These are phyloP conservation scores for Candida hungchunana DNA, from an alignment of 805 yeast species.

Conservation along the genomic window DNA sequence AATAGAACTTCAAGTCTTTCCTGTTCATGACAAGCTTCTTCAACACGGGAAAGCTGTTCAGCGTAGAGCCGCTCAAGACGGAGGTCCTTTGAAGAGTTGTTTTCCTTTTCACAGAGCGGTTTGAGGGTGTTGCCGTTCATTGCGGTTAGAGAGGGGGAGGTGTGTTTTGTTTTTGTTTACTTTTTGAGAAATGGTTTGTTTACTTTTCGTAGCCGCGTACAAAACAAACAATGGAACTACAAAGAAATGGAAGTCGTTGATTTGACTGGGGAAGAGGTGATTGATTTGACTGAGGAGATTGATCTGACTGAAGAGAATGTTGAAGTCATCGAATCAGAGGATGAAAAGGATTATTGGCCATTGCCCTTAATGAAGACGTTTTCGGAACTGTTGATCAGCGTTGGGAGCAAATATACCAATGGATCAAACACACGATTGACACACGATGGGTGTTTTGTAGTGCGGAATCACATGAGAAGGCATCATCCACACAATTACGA, in stretches of 20 bases:
- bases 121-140: neutral
- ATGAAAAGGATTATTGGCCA: conserved; percentile 5
- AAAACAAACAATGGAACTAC: neutral
- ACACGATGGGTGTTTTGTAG: conserved; percentile 1
- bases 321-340: neutral
- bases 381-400: conserved; percentile 7
- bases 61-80: conserved; percentile 22
- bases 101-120: conserved; percentile 1
- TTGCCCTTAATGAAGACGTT: conserved; percentile 4
- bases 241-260: neutral
- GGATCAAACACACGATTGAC: conserved; percentile 1
- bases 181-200: neutral
- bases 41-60: conserved; percentile 20
- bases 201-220: neutral
- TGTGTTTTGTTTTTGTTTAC: too few relatives aligned
- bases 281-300: neutral
- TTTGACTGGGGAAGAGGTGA: neutral
- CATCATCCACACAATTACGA: conserved; percentile 1
- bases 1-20: neutral
- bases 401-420: conserved; percentile 6
- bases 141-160: too few relatives aligned
- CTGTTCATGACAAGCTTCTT: conserved; percentile 6
- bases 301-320: neutral
- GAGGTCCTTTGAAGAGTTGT: conserved; percentile 1
- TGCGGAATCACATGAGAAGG: conserved; percentile 1